Base-by-base conservation (phyloP, 75 land plant genomes). In the Sequoia sempervirens region DNA sequence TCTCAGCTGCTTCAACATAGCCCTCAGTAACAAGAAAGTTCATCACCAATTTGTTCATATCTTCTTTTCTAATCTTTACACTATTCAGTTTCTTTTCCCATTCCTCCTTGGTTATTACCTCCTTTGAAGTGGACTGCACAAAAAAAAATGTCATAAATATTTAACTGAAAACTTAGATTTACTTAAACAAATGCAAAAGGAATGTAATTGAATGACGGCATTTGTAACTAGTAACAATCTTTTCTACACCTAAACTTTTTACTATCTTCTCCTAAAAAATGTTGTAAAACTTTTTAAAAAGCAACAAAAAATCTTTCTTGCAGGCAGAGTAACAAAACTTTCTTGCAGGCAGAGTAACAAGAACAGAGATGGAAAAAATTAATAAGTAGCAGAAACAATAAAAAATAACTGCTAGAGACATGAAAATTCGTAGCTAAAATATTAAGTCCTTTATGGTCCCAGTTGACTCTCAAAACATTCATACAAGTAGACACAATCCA, bases 1-100 rank as follows among this genome's bases (percentile, higher is more conserved):
- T 97, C 81, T 97, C 99, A 20, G 99, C 99, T 41, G 97, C 99
- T 40, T 97, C 99, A 43, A 95, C 99, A 90, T 91, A 97, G 68
- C 99, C 99, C 81, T 97, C 99, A 1, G 99, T 97, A 76, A 97
- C 99, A 69, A 97, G 90, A 82, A 91, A 97, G 81, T 97, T 97
- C 99, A 97, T 97, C 81, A 97, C 97, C 78, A 97, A 83, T 66
- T 90, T 92, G 86, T 97, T 95, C 99, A 97, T 95, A 76, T 97
- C 99, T 85, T 95, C 94, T 83, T 95, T 97, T 88, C 93, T 86
- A 46, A 97, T 93, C 84, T 93, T 95, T 30, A 97, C 94, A 84
- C 95, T 92, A 79, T 86, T 91, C 46, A 97, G 94, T 86, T 90
- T 93, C 84, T 91, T 95, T 84, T 95, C 97, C 99, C 99, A 97